Percentiles rank a stretch among this genome's conserved stretches.
phyloP scores from a whole-genome alignment of 148 eudicot genomes.

The Bassia scoparia region DNA sequence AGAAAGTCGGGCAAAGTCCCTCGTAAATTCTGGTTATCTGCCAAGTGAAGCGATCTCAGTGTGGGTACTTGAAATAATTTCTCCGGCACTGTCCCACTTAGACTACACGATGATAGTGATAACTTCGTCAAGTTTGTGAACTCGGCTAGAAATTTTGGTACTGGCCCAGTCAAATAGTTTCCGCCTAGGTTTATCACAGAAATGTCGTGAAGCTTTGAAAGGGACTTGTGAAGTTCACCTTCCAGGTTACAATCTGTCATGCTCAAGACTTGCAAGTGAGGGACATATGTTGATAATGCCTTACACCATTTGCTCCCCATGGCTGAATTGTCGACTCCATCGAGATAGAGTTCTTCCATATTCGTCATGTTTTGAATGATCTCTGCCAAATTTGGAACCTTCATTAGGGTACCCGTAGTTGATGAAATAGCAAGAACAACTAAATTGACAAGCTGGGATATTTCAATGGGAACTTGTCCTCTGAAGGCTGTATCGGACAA shows the following conservation, averaged over 20 bases:
- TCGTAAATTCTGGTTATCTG: not conserved
- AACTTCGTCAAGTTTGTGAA: constrained; percentile 31
- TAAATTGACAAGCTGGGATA: constrained; percentile 21
- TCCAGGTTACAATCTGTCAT: constrained; percentile 25
- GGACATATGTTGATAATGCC: constrained; percentile 29
- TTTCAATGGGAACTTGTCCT: constrained; percentile 29
- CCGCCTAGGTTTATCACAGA: constrained; percentile 25
- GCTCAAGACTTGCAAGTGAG: constrained; percentile 33
- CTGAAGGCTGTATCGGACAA: constrained; percentile 30
- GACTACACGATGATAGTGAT: constrained; percentile 6
- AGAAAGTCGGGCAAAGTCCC: constrained; percentile 30
- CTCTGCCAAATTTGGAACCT: constrained; percentile 17
- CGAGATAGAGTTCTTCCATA: constrained; percentile 36
- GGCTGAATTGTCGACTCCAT: constrained; percentile 33
- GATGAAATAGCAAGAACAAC: constrained; percentile 39
- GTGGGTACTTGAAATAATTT: constrained; percentile 29
- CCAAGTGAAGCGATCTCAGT: constrained; percentile 24
- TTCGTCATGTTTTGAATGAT: constrained; percentile 31
- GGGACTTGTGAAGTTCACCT: constrained; percentile 31
- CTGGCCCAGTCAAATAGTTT: constrained; percentile 15
- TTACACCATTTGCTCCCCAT: constrained; percentile 28
- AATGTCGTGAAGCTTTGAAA: constrained; percentile 26
- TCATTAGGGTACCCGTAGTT: not conserved
- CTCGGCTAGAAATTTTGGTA: constrained; percentile 26
- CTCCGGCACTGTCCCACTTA: constrained; percentile 30